A percentile compares a stretch with the other conserved stretches of the same genome.
phyloP scores from a whole-genome alignment of 2,329 filamentous ascomycete genomes.

The Sporothrix variecibatus region DNA sequence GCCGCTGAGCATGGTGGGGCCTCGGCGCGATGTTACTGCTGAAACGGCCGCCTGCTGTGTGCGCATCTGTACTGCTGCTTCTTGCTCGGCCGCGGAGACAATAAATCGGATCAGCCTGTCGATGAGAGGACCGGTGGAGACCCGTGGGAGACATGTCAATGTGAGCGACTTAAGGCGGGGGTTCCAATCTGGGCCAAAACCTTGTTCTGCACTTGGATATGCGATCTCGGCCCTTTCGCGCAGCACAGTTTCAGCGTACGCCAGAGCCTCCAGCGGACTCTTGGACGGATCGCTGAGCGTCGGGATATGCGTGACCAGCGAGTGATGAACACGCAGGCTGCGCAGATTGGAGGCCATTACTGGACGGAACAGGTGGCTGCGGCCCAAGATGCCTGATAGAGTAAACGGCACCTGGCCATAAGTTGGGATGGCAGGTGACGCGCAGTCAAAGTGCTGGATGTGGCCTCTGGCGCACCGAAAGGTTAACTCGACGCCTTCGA shows the following conservation, averaged over 20 bases:
- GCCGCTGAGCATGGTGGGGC: constrained; percentile 50
- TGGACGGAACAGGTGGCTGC: constrained; percentile 53
- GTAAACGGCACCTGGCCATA: constrained; percentile 26
- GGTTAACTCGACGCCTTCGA: constrained; percentile 46
- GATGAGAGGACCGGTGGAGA: constrained; percentile 54
- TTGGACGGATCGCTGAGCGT: constrained; percentile 45
- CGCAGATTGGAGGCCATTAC: constrained; percentile 56
- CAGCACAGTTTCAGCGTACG: constrained; percentile 50
- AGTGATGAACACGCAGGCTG: constrained; percentile 59
- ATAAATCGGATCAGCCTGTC: constrained; percentile 52
- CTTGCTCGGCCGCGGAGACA: constrained; percentile 50
- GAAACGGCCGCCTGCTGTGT: constrained; percentile 31
- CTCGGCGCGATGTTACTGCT: constrained; percentile 36
- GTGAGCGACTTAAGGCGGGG: constrained; percentile 55
- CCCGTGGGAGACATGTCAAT: constrained; percentile 56
- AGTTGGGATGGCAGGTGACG: constrained; percentile 41
- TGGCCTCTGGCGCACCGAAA: constrained; percentile 48
- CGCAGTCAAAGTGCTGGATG: constrained; percentile 56
- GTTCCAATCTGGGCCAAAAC: constrained; percentile 57
- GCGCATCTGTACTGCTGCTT: constrained; percentile 44
- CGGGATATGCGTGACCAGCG: constrained; percentile 57
- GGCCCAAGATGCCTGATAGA: constrained; percentile 48
- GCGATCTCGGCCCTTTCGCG: constrained; percentile 47
- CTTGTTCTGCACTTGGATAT: constrained; percentile 46
- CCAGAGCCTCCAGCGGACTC: constrained; percentile 41